Base-by-base conservation (phyloP, 2,329 filamentous ascomycete genomes). In the Aspergillus fumigatus region DNA sequence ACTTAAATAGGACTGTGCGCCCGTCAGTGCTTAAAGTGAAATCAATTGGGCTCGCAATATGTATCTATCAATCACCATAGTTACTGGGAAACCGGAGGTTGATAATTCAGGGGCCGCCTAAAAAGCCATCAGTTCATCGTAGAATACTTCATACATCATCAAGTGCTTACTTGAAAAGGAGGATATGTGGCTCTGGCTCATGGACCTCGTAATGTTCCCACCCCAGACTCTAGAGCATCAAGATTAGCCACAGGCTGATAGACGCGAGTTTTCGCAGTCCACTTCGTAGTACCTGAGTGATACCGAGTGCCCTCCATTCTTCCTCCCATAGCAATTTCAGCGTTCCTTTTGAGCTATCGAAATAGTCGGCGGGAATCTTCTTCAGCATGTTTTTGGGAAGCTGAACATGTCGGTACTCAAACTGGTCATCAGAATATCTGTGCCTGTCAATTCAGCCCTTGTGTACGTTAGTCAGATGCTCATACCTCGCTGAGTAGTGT, bases 171-270 rank as follows among this genome's bases (percentile, higher is more conserved):
- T 99, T 99, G 84, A 99, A 99, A 32, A 99, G 84, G 54, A 99
- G 84, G 70, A 99, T 99, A 75, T 99, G 94, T 63, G 94, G 94
- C 79, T 99, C 94, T 47, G 94, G 94, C 76, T 97, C 94, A 75
- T 99, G 94, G 54, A 99, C 94, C 76, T 99, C 94, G 73, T 99
- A 99, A 76, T 99, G 94, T 75, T 97, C 93, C 94, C 94, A 99
- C 56, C 94, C 94, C 69, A 99, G 81, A 80, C 93, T 97, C 92
- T 97, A 72, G 51, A 43, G 10, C 54, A 17, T 14, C 45, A 8
- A 26, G 40, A 48, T 57, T 61, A 59, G 54, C 43, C 25, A 10
- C 10, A 26, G 25, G 43, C 32, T 25, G 19, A 25, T 11, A 38
- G n/a, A 32, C 14, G 43, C 29, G 26, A 35, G 35, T 27, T 41